Percentiles rank a stretch among this genome's conserved stretches.
Conservation (phyloP, 805 yeast genomes). For the Martiniozyma abietophila region DNA sequence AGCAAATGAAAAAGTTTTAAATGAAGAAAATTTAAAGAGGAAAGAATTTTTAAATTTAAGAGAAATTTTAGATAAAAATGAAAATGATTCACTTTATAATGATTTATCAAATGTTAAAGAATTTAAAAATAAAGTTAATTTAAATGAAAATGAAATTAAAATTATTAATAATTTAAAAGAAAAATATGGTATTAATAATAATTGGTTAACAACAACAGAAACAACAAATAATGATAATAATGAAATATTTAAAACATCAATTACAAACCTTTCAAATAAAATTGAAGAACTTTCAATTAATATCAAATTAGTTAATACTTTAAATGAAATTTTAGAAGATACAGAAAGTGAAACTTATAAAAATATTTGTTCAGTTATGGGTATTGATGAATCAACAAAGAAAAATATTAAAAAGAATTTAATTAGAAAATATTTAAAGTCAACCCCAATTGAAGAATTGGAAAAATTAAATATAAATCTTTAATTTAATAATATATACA, state of each 20-base stretch:
- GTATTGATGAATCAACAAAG: slow-evolving; percentile 34
- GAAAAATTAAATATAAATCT: slow-evolving; percentile 18
- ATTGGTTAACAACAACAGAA: slow-evolving; percentile 17
- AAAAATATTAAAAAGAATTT: slow-evolving; percentile 60
- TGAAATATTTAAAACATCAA: slow-evolving; percentile 24
- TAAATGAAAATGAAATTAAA: slow-evolving; percentile 25
- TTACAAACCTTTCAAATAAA: slow-evolving; percentile 18
- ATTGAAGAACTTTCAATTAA: slow-evolving; percentile 16
- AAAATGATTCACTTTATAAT: slow-evolving; percentile 21
- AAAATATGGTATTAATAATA: slow-evolving; percentile 25
- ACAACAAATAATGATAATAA: slow-evolving; percentile 16
- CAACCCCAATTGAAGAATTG: slow-evolving; percentile 21
- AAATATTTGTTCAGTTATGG: slow-evolving; percentile 27
- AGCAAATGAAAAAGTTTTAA: slow-evolving; percentile 56
- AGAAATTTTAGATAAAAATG: slow-evolving; percentile 18
- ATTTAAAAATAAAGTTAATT: slow-evolving; percentile 13
- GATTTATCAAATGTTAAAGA: slow-evolving; percentile 20
- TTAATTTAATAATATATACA: slow-evolving; percentile 8
- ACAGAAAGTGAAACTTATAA: slow-evolving; percentile 29
- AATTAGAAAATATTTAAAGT: slow-evolving; percentile 46
- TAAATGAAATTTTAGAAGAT: slow-evolving; percentile 18
- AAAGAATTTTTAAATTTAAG: slow-evolving; percentile 46
- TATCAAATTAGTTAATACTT: slow-evolving; percentile 13
- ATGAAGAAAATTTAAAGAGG: slow-evolving; percentile 56
- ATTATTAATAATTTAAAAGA: slow-evolving; percentile 29